Percentiles rank a stretch among this genome's conserved stretches.
Conservation (phyloP, 441 rosid species). For the Raphanus hybrid region DNA sequence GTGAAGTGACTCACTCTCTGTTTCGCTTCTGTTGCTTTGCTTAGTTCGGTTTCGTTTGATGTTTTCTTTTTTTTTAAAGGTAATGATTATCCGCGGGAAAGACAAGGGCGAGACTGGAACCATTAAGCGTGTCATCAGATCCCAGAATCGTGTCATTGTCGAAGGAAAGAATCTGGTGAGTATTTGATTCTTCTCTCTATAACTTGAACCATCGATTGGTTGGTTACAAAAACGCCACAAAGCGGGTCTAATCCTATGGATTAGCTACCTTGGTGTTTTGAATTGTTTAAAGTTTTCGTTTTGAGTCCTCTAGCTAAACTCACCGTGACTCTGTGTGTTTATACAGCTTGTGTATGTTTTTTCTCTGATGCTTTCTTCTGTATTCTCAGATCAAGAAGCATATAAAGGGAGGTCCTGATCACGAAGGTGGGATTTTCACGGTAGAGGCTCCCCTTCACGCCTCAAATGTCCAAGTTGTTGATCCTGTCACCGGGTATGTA, state of each 20-base stretch:
- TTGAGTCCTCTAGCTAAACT: not conserved
- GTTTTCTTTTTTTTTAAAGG: conserved; percentile 44
- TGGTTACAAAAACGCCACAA: not conserved
- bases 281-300: not conserved
- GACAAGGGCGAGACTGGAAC: conserved; percentile 82
- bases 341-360: not conserved
- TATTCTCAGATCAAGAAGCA: conserved; percentile 82
- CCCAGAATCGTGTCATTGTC: conserved; percentile 89
- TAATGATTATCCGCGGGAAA: conserved; percentile 80
- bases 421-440: conserved; percentile 91
- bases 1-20: conserved; percentile 33
- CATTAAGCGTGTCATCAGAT: conserved; percentile 76
- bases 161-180: conserved; percentile 86
- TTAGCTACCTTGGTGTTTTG: not conserved
- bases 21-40: not conserved
- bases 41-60: conserved; percentile 1
- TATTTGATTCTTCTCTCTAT: not conserved
- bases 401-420: conserved; percentile 87
- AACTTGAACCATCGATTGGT: not conserved
- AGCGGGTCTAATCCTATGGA: not conserved
- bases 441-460: conserved; percentile 97
- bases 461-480: conserved; percentile 94
- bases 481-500: conserved; percentile 82
- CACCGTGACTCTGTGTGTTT: not conserved
- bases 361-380: not conserved